Percentiles rank a stretch among this genome's conserved stretches.
Conservation (phyloP, 495 filamentous ascomycete genomes). For the Talaromyces proteolyticus region DNA sequence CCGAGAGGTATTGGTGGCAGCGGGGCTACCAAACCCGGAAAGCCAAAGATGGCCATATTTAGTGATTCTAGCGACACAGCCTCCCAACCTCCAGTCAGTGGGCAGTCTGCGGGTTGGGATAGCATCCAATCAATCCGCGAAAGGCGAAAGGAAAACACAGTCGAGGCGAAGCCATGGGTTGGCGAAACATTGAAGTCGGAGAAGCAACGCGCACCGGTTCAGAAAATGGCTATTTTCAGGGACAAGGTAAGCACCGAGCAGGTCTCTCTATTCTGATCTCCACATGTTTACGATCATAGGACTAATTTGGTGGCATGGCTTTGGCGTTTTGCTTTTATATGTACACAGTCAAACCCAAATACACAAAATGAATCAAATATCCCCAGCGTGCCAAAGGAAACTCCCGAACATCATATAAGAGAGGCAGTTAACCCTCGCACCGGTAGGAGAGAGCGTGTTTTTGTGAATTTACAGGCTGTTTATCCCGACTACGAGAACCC, state of each 20-base stretch:
- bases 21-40: slow-evolving; percentile 53
- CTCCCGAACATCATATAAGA: slow-evolving; percentile 54
- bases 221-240: slow-evolving; percentile 90
- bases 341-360: slow-evolving; percentile 55
- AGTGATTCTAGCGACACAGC: slow-evolving; percentile 57
- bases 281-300: slow-evolving; percentile 91
- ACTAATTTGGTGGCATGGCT: slow-evolving; percentile 78
- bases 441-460: slow-evolving; percentile 75
- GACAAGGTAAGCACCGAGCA: slow-evolving; percentile 73
- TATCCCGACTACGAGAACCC: slow-evolving; percentile 71
- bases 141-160: slow-evolving; percentile 86
- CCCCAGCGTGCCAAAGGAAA: slow-evolving; percentile 23
- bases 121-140: slow-evolving; percentile 80
- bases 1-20: slow-evolving; percentile 34
- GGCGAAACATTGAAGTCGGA: slow-evolving; percentile 87
- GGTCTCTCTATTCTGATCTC: slow-evolving; percentile 32
- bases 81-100: slow-evolving; percentile 35
- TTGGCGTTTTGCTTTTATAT: slow-evolving; percentile 48
- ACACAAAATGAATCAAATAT: slow-evolving; percentile 26
- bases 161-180: slow-evolving; percentile 85
- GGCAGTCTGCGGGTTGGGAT: slow-evolving; percentile 74
- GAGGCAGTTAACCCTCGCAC: slow-evolving; percentile 71
- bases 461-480: slow-evolving; percentile 75
- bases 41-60: slow-evolving; percentile 87
- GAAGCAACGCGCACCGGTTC: slow-evolving; percentile 64